Conservation (phyloP, 164 flowering plant species). For the Buxus sempervirens region DNA sequence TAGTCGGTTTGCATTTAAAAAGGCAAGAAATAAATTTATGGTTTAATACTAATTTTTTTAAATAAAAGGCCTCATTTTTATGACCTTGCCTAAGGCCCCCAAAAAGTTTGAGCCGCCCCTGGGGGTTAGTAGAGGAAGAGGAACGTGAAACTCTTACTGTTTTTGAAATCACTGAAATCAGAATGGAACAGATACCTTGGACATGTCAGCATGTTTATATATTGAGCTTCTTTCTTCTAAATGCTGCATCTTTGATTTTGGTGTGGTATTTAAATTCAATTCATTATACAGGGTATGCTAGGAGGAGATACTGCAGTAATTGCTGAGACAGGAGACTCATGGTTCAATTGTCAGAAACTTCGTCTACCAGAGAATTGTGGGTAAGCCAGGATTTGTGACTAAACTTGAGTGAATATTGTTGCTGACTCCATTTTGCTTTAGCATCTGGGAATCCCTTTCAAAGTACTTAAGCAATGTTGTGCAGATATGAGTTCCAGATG, state of each 20-base stretch:
- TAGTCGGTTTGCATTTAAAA: too few relatives aligned
- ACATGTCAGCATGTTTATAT: not conserved
- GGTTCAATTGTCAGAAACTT: constrained; percentile 81
- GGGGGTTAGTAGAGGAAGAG: too few relatives aligned
- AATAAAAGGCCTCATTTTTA: too few relatives aligned
- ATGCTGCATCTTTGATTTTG: not conserved
- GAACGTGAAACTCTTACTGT: too few relatives aligned
- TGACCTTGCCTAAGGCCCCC: too few relatives aligned
- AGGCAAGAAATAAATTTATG: too few relatives aligned
- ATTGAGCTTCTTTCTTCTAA: not conserved
- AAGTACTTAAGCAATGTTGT: constrained; percentile 1
- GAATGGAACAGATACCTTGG: too few relatives aligned
- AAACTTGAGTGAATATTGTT: too few relatives aligned
- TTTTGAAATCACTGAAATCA: too few relatives aligned
- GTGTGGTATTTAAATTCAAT: not conserved
- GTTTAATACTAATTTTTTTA: too few relatives aligned
- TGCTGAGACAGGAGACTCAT: constrained; percentile 79
- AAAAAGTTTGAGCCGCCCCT: too few relatives aligned
- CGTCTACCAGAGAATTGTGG: constrained; percentile 67
- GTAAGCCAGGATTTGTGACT: constrained; percentile 24
- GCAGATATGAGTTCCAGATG: constrained; percentile 85
- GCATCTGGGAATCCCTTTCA: not conserved
- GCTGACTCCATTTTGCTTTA: not conserved
- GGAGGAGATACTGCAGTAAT: constrained; percentile 54
- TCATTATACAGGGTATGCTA: constrained; percentile 45